phyloP scores from a whole-genome alignment of 148 eudicot genomes.

The Chenopodium quinoa region DNA sequence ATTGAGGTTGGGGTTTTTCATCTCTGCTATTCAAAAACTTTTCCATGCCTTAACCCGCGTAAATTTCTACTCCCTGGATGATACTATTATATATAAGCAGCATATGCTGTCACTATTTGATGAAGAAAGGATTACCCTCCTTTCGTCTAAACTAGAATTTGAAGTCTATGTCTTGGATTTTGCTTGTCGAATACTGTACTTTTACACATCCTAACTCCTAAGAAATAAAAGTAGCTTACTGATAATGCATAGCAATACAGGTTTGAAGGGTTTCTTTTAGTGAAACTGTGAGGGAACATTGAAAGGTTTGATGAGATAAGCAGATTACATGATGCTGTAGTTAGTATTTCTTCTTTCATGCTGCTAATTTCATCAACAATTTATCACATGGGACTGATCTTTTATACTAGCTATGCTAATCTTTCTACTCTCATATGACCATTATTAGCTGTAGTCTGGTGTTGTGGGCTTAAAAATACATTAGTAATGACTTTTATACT shows the following conservation, averaged over 20 bases:
- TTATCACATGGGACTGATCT: too few relatives aligned
- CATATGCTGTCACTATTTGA: constrained; percentile 7
- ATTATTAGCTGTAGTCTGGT: too few relatives aligned
- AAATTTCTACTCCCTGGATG: too few relatives aligned
- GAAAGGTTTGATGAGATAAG: neutral
- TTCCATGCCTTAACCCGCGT: too few relatives aligned
- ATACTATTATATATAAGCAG: neutral
- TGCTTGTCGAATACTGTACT: neutral
- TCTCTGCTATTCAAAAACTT: too few relatives aligned
- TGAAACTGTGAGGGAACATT: neutral
- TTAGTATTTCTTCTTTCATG: neutral
- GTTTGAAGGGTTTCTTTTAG: constrained; percentile 6
- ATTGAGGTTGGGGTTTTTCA: too few relatives aligned
- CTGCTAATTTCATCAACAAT: neutral
- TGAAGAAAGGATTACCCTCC: neutral
- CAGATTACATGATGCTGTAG: neutral
- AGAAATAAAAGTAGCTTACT: neutral
- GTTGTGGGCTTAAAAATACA: too few relatives aligned
- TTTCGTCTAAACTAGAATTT: neutral
- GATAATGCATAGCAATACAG: neutral
- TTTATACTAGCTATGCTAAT: too few relatives aligned
- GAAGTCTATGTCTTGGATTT: neutral
- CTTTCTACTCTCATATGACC: too few relatives aligned
- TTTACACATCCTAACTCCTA: neutral
- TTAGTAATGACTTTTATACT: too few relatives aligned